A percentile compares a stretch with the other conserved stretches of the same genome.
Evolutionary conservation across 768 basidiomycete genomes (phyloP).

Genomic region (Hortiboletus campestris): DNA sequence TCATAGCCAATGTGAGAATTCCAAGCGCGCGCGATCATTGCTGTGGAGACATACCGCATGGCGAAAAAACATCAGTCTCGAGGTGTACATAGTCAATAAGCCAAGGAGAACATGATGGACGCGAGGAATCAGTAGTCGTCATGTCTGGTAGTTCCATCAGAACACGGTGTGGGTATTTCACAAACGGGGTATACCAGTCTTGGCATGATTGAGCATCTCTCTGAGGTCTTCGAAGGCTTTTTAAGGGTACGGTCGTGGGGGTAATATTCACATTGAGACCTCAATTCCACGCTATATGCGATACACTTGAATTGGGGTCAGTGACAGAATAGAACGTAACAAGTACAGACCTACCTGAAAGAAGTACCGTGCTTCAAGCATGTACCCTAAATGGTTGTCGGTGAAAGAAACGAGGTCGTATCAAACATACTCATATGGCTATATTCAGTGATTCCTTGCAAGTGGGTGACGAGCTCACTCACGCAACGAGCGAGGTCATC

Average conservation of each 20-base stretch:
- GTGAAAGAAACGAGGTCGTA: background rate
- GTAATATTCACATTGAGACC: conserved; percentile 19
- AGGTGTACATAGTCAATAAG: conserved; percentile 13
- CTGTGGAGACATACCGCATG: conserved; percentile 6
- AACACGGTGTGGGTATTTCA: background rate
- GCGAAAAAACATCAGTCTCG: background rate
- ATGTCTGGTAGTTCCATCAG: conserved; percentile 2
- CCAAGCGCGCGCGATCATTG: too few species aligned
- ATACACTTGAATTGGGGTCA: background rate
- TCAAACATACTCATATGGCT: conserved; percentile 14
- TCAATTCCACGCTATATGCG: background rate
- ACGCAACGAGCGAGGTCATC: too few species aligned
- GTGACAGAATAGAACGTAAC: background rate
- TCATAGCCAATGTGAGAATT: background rate
- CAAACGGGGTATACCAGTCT: conserved; percentile 1
- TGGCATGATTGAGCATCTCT: conserved; percentile 16
- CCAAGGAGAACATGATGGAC: conserved; percentile 13
- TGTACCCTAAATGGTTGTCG: conserved; percentile 8
- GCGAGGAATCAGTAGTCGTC: conserved; percentile 19
- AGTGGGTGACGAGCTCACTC: background rate
- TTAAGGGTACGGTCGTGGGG: background rate
- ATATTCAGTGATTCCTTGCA: conserved; percentile 8
- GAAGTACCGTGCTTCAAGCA: conserved; percentile 10
- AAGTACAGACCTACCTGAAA: background rate
- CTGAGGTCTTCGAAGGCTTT: conserved; percentile 9